Conservation (phyloP, 1,139 yeast genomes). For the Taphrina deformans region DNA sequence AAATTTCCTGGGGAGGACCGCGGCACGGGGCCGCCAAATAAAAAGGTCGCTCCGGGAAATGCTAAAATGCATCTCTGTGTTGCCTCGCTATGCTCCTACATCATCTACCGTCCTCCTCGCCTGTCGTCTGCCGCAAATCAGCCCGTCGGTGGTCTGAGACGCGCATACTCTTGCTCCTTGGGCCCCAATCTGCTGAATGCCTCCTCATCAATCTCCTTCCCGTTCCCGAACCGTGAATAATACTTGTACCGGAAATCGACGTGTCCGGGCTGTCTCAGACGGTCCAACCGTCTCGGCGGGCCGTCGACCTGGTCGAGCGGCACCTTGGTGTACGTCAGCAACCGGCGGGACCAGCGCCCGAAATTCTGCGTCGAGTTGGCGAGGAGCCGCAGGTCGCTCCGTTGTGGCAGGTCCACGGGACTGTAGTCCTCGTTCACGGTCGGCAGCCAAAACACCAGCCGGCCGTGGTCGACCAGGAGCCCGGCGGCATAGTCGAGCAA, state of each 20-base stretch:
- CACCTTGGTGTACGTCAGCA: slow-evolving; percentile 20
- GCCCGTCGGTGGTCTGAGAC: no score
- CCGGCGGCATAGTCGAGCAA: slow-evolving; percentile 69
- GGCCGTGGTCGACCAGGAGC: slow-evolving; percentile 69
- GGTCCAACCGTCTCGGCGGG: not conserved
- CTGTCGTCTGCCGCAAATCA: no score
- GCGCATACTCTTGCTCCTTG: slow-evolving; percentile 17
- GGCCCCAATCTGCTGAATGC: not conserved
- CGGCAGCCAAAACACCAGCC: slow-evolving; percentile 97
- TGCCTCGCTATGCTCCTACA: no score
- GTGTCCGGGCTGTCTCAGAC: slow-evolving; percentile 16
- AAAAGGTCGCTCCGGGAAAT: no score
- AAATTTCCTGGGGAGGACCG: no score
- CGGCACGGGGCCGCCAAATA: no score
- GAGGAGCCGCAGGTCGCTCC: slow-evolving; percentile 46
- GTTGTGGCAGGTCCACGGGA: slow-evolving; percentile 64
- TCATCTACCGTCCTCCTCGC: no score
- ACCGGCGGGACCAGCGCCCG: slow-evolving; percentile 55
- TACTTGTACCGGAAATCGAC: slow-evolving; percentile 21
- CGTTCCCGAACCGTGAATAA: slow-evolving; percentile 16
- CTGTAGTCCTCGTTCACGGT: slow-evolving; percentile 83
- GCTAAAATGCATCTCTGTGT: no score
- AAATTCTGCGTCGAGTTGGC: slow-evolving; percentile 83
- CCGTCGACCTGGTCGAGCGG: not conserved
- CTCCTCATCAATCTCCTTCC: slow-evolving; percentile 9